These are phyloP conservation scores for Solanum medicagineum DNA, from an alignment of 257 asterid genomes.

Conservation along the genomic window DNA sequence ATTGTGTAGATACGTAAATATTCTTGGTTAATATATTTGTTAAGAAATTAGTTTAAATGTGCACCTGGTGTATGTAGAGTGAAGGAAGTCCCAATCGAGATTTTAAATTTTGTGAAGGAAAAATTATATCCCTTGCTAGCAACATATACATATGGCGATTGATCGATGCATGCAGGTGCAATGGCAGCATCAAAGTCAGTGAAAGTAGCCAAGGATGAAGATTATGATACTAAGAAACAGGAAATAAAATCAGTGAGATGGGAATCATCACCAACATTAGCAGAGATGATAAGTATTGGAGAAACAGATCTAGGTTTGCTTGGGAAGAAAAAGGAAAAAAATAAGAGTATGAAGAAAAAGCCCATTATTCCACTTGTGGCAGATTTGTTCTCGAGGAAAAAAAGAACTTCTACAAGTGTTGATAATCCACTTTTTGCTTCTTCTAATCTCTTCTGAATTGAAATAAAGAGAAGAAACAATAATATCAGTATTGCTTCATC, in stretches of 20 bases:
- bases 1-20: too few species aligned
- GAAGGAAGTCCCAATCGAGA: too few species aligned
- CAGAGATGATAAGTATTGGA: slow-evolving; percentile 22
- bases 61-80: too few species aligned
- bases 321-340: slow-evolving; percentile 20
- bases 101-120: neutral
- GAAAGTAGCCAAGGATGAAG: neutral
- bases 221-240: neutral
- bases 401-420: slow-evolving; percentile 26
- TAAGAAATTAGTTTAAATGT: too few species aligned
- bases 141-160: neutral
- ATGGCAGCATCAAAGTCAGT: neutral
- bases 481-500: neutral
- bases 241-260: slow-evolving; percentile 4
- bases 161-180: neutral
- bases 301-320: slow-evolving; percentile 17
- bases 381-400: slow-evolving; percentile 52
- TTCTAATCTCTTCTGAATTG: slow-evolving; percentile 6
- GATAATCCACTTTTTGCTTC: slow-evolving; percentile 45
- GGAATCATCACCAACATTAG: slow-evolving; percentile 21
- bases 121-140: neutral
- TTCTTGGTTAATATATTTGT: too few species aligned
- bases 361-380: slow-evolving; percentile 67
- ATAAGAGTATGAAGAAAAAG: slow-evolving; percentile 41
- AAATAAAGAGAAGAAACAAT: neutral